Evolutionary conservation across 2,329 filamentous ascomycete species (phyloP), one percentile per base, ranked within the genome.

Genomic region (Lecanosticta acicola): DNA sequence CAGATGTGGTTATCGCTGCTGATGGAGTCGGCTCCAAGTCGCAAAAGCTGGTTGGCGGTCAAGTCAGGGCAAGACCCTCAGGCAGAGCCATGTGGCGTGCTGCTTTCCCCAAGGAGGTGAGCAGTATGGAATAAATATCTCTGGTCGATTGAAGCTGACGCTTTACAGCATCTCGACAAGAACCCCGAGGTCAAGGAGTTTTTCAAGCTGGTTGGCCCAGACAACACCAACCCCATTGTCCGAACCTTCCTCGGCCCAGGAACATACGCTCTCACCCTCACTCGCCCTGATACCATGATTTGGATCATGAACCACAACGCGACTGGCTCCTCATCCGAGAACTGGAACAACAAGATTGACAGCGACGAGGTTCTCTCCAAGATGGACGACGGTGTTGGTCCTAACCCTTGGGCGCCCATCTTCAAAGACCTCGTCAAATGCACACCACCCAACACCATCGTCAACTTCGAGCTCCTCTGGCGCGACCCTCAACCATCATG

Each of bases 381-480:
- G 29, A 71, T 74, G 65, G 70, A 72, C 48, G 60, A 68, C 16
- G 67, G 69, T 57, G 65, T 67, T 1, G 70, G 67, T 2, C 66
- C 67, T 46, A 61, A 63, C 45, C 68, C 70, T 39, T 73, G 71
- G 70, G 67, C 67, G 4, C 66, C 66, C 2, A 68, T 71, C 45
- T 71, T 73, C 65, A 68, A 71, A 49, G 61, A 67, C 11, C 65
- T 74, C 13, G 68, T 74, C 29, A 64, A 67, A 26, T 59, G 58
- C 46, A 72, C 70, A 7, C 71, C 71, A 13, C 59, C 62, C 10
- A 67, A 73, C 39, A 73, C 69, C 18, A 71, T 75, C 39, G 68
- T 76, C 50, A 71, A 74, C 61, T 75, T 71, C 48, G 67, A 71
- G 49, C 66, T 75, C 2, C 63, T 73, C 14, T 74, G 70, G 71